These are phyloP conservation scores for Clonostachys rosea DNA, from an alignment of 2,329 filamentous ascomycete species.

Conservation along the genomic window DNA sequence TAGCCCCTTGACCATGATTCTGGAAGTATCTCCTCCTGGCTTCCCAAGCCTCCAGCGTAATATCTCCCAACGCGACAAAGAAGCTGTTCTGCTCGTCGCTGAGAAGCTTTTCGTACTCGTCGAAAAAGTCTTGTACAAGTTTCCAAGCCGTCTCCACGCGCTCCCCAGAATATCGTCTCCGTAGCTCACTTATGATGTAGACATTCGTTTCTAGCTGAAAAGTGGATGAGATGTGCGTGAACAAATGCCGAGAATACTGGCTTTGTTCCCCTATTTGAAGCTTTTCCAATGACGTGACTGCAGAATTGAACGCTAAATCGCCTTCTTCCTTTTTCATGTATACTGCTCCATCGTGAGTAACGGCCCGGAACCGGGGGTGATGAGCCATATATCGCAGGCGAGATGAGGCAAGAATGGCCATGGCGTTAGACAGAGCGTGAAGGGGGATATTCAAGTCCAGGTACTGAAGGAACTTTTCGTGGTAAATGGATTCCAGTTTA, in stretches of 20 bases:
- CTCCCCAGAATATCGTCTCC: constrained; percentile 6
- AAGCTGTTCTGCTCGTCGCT: constrained; percentile 1
- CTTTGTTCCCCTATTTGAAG: constrained; percentile 10
- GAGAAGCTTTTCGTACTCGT: constrained; percentile 10
- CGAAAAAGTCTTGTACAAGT: constrained; percentile 14
- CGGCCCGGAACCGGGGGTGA: constrained; percentile 14
- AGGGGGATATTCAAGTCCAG: constrained; percentile 19
- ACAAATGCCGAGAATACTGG: constrained; percentile 18
- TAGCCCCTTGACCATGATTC: too few species aligned
- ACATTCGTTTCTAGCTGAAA: constrained; percentile 20
- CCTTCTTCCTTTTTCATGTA: constrained; percentile 10
- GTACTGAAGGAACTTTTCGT: constrained; percentile 9
- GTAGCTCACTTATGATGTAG: constrained; percentile 20
- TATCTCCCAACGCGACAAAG: constrained; percentile 5
- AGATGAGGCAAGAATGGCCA: constrained; percentile 15
- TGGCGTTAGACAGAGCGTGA: constrained; percentile 11
- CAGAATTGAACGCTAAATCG: constrained; percentile 15
- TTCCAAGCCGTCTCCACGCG: constrained; percentile 16
- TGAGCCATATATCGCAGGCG: constrained; percentile 19
- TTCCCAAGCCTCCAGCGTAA: constrained; percentile 14
- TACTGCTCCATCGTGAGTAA: not conserved
- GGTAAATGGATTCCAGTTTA: constrained; percentile 16
- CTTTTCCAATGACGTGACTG: constrained; percentile 14
- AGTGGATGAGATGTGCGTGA: constrained; percentile 17
- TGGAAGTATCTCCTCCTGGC: not conserved